These are phyloP conservation scores for Calonectria hongkongensis DNA, from an alignment of 2,329 filamentous ascomycete genomes.

Conservation along the genomic window DNA sequence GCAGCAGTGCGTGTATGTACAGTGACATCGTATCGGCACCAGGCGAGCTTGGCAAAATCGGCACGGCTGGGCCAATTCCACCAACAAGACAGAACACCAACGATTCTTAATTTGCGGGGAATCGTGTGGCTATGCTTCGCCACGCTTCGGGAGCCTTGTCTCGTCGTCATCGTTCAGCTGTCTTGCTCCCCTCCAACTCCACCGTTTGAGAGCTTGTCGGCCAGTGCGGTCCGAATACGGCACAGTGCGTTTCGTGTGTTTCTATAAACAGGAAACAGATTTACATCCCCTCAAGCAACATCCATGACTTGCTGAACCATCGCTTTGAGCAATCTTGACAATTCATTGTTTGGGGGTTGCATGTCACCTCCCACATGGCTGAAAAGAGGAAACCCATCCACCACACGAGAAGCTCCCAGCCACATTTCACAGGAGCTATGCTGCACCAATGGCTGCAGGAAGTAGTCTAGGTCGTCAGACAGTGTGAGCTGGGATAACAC, in stretches of 20 bases:
- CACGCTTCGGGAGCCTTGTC: slow-evolving; percentile 49
- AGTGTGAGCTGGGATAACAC: not conserved
- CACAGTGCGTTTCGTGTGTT: slow-evolving; percentile 8
- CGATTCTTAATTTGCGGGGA: slow-evolving; percentile 28
- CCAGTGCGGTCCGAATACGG: slow-evolving; percentile 11
- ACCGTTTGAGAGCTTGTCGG: slow-evolving; percentile 4
- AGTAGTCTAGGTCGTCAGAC: not conserved
- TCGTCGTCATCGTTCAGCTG: slow-evolving; percentile 41
- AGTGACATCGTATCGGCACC: slow-evolving; percentile 14
- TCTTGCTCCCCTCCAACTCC: slow-evolving; percentile 18
- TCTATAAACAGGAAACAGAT: slow-evolving; percentile 35
- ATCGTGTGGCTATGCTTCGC: slow-evolving; percentile 54
- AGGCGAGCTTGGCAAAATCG: slow-evolving; percentile 18
- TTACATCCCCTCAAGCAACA: not conserved
- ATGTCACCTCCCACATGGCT: not conserved
- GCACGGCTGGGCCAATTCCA: slow-evolving; percentile 18
- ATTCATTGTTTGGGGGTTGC: not conserved
- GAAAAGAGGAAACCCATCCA: not conserved
- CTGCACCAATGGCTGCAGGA: not conserved
- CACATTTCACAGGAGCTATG: not conserved
- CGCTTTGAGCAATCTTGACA: not conserved
- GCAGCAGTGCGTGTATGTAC: not conserved
- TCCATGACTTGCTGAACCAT: not conserved
- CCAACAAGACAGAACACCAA: slow-evolving; percentile 23
- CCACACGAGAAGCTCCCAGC: not conserved